Conservation (phyloP, 352 stramenopile genomes). For the Phytophthora kernoviae region DNA sequence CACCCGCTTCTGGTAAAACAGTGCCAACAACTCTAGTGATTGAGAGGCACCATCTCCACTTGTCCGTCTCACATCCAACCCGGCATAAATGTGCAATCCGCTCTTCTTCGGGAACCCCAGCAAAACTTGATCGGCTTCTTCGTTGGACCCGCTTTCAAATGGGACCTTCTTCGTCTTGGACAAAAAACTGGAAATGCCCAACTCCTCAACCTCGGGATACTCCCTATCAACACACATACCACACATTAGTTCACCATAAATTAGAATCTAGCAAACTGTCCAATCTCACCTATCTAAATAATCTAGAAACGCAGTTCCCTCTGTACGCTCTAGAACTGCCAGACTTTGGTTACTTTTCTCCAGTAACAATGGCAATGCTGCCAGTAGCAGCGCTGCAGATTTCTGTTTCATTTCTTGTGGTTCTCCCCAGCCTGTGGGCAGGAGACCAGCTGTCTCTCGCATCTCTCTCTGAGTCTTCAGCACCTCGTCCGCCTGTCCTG, state of each 20-base stretch:
- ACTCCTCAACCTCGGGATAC: conserved; percentile 42
- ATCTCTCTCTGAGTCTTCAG: conserved; percentile 14
- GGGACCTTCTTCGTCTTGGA: conserved; percentile 50
- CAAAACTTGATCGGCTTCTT: conserved; percentile 45
- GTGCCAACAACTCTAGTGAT: conserved; percentile 39
- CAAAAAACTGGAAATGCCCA: conserved; percentile 50
- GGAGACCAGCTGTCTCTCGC: background rate
- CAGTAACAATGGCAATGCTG: conserved; percentile 63
- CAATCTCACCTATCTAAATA: conserved; percentile 43
- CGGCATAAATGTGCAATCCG: conserved; percentile 48
- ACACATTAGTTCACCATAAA: conserved; percentile 3
- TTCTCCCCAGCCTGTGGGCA: too few relatives aligned
- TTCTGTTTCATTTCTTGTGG: conserved; percentile 14
- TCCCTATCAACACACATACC: conserved; percentile 34
- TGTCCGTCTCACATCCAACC: conserved; percentile 51
- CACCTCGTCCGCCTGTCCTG: background rate
- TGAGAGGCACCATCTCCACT: conserved; percentile 7
- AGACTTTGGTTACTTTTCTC: conserved; percentile 58
- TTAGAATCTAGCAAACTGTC: conserved; percentile 5
- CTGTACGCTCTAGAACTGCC: conserved; percentile 55
- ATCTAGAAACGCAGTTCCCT: conserved; percentile 47
- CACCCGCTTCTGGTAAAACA: conserved; percentile 46
- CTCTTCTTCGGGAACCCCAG: conserved; percentile 41
- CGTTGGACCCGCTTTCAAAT: conserved; percentile 36
- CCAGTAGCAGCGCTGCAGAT: conserved; percentile 43